A percentile compares a stretch with the other conserved stretches of the same genome.
Evolutionary conservation across 2,329 filamentous ascomycete genomes (phyloP).

Genomic region (Didymella pinodella): DNA sequence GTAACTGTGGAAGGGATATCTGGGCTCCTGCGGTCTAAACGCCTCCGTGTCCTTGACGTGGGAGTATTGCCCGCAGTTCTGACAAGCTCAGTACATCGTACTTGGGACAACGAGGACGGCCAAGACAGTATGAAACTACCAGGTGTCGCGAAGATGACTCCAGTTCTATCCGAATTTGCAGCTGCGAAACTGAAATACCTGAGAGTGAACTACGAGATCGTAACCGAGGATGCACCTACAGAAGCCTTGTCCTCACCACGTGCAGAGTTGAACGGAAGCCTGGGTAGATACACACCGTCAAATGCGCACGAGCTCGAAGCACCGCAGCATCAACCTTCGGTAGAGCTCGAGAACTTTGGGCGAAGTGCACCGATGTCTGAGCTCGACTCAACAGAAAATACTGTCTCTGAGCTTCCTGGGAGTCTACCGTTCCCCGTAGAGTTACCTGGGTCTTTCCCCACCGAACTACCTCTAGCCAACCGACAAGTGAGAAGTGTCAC

Average conservation of each 20-base stretch:
- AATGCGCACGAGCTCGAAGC: constrained; percentile 42
- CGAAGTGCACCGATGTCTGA: constrained; percentile 26
- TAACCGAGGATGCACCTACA: constrained; percentile 56
- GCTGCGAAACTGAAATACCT: constrained; percentile 61
- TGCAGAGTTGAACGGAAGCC: constrained; percentile 39
- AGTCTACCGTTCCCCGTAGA: constrained; percentile 40
- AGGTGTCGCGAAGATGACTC: constrained; percentile 63
- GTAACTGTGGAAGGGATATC: constrained; percentile 65
- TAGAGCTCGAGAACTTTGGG: constrained; percentile 35
- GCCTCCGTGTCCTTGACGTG: constrained; percentile 64
- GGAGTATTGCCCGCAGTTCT: constrained; percentile 55
- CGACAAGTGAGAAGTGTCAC: neutral
- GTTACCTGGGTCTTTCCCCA: constrained; percentile 35
- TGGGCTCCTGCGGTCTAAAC: constrained; percentile 59
- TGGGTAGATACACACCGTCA: constrained; percentile 27
- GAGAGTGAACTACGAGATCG: constrained; percentile 62
- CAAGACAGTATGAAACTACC: constrained; percentile 49
- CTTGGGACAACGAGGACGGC: constrained; percentile 22
- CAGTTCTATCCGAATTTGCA: constrained; percentile 58
- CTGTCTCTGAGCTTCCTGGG: constrained; percentile 38
- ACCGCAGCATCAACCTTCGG: constrained; percentile 15
- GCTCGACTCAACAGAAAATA: constrained; percentile 31
- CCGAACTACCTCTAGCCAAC: neutral
- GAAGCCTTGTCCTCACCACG: constrained; percentile 30
- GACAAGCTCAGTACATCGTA: constrained; percentile 34